Evolutionary conservation across 805 yeast species (phyloP).

Genomic region (Hanseniaspora taiwanica): DNA sequence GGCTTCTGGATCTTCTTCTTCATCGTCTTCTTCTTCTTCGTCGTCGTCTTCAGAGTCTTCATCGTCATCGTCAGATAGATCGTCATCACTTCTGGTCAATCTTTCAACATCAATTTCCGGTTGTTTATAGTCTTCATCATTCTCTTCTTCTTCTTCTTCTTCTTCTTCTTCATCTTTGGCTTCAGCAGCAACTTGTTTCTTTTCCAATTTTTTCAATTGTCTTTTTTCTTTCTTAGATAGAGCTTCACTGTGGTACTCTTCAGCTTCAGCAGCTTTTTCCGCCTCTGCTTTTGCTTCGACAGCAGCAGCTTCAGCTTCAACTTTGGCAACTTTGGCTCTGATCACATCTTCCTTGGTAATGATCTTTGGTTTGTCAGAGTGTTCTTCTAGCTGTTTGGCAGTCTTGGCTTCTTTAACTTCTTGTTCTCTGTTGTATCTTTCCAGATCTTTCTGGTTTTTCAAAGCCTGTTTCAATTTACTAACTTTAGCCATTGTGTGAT

Average conservation of each 20-base stretch:
- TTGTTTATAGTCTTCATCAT: constrained; percentile 33
- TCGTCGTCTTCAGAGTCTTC: constrained; percentile 25
- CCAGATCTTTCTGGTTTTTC: constrained; percentile 16
- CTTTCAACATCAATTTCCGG: constrained; percentile 37
- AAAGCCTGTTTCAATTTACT: constrained; percentile 20
- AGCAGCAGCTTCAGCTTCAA: constrained; percentile 7
- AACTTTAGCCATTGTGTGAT: constrained; percentile 19
- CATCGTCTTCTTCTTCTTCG: constrained; percentile 28
- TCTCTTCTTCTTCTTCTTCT: constrained; percentile 27
- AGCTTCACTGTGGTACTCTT: constrained; percentile 34
- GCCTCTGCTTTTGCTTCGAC: constrained; percentile 10
- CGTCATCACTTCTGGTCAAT: constrained; percentile 43
- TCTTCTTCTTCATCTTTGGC: constrained; percentile 14
- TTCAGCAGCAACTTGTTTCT: constrained; percentile 14
- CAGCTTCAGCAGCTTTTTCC: constrained; percentile 10
- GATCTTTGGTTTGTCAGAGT: constrained; percentile 19
- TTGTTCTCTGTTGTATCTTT: constrained; percentile 13
- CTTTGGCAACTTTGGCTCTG: constrained; percentile 7
- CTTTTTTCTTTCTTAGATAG: constrained; percentile 55
- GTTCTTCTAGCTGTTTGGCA: constrained; percentile 9
- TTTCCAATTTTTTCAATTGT: constrained; percentile 28
- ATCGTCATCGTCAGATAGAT: constrained; percentile 24
- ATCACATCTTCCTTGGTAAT: constrained; percentile 22
- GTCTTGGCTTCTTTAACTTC: constrained; percentile 13
- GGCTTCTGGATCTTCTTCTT: constrained; percentile 39